Evolutionary conservation across 140 eudicot species (phyloP).

Genomic region (Bidens hawaiensis): DNA sequence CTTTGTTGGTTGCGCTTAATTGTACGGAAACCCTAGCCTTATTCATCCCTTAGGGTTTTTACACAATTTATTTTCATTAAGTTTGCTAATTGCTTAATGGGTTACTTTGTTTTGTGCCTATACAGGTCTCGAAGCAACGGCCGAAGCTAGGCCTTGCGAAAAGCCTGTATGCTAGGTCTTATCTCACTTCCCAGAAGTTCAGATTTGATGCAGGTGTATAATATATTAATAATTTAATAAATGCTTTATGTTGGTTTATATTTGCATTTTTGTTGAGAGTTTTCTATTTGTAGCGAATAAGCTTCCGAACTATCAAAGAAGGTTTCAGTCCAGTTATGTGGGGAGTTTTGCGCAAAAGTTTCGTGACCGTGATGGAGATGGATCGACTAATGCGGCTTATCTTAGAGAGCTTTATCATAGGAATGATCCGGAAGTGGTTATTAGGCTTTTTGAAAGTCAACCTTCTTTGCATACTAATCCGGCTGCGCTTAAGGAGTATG

Average conservation of each 20-base stretch:
- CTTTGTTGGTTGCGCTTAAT: not conserved
- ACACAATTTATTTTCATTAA: not conserved
- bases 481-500: slow-evolving; percentile 79
- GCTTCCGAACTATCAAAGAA: slow-evolving; percentile 39
- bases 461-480: slow-evolving; percentile 74
- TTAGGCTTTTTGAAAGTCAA: slow-evolving; percentile 76
- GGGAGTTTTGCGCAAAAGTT: slow-evolving; percentile 60
- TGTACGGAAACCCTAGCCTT: slow-evolving; percentile 12
- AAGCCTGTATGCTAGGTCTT: no score
- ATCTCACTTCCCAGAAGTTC: no score
- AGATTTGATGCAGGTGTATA: no score
- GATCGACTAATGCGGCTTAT: slow-evolving; percentile 48
- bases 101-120: slow-evolving; percentile 9
- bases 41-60: slow-evolving; percentile 18
- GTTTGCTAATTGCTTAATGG: not conserved
- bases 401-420: slow-evolving; percentile 59
- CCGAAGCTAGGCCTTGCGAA: slow-evolving; percentile 13
- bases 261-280: slow-evolving; percentile 3
- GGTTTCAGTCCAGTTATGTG: slow-evolving; percentile 65
- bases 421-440: slow-evolving; percentile 90
- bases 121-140: slow-evolving; percentile 58
- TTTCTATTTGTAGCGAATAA: slow-evolving; percentile 36
- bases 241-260: not conserved
- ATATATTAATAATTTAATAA: not conserved
- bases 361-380: slow-evolving; percentile 64